Evolutionary conservation across 2,329 filamentous ascomycete species (phyloP).

Genomic region (Penicillium psychrosexuale): DNA sequence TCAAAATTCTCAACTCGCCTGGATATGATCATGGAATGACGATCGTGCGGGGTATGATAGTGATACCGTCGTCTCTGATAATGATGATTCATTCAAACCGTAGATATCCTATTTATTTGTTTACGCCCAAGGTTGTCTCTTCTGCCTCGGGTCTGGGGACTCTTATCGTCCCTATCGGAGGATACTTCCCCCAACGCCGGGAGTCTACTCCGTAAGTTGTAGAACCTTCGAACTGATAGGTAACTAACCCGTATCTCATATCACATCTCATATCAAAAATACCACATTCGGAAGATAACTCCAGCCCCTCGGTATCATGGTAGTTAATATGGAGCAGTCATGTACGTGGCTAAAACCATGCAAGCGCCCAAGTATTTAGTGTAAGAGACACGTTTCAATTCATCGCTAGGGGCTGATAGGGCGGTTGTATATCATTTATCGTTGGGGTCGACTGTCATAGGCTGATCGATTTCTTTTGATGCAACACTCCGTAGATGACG

Average conservation of each 20-base stretch:
- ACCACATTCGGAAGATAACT: neutral
- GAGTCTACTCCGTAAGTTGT: neutral
- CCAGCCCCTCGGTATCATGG: neutral
- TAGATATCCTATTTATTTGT: neutral
- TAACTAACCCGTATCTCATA: neutral
- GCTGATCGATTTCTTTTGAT: neutral
- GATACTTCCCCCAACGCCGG: neutral
- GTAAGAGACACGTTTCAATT: conserved; percentile 15
- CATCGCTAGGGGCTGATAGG: neutral
- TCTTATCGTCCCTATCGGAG: conserved; percentile 2
- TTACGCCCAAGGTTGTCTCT: neutral
- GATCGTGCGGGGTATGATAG: conserved; percentile 25
- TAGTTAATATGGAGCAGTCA: neutral
- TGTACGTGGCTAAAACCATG: neutral
- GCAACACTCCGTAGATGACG: conserved; percentile 9
- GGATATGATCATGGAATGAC: conserved; percentile 15
- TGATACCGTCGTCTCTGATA: neutral
- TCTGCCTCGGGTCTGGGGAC: neutral
- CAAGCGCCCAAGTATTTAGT: too few relatives aligned
- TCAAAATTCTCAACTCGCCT: conserved; percentile 4
- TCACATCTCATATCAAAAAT: neutral
- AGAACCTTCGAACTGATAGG: neutral
- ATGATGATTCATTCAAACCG: neutral
- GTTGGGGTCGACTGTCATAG: neutral
- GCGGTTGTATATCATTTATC: conserved; percentile 4